A percentile compares a stretch with the other conserved stretches of the same genome.
Evolutionary conservation across 2,329 filamentous ascomycete genomes (phyloP).

Genomic region (Colletotrichum sp.): DNA sequence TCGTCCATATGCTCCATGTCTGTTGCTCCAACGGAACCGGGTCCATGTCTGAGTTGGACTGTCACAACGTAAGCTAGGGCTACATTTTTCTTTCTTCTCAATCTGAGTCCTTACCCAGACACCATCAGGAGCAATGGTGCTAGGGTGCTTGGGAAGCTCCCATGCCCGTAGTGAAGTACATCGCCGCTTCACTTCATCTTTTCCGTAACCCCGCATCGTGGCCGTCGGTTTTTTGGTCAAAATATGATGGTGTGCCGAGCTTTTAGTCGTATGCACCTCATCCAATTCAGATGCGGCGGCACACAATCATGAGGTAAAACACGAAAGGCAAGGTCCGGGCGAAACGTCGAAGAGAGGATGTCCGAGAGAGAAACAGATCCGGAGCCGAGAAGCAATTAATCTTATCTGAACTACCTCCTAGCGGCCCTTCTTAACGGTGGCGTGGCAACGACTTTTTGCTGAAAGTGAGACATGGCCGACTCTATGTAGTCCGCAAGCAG

Average conservation of each 20-base stretch:
- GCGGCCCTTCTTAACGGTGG: not conserved
- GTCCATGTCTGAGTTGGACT: slow-evolving; percentile 20
- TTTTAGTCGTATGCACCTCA: not conserved
- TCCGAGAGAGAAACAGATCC: not conserved
- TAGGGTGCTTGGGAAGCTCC: slow-evolving; percentile 53
- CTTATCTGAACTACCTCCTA: not conserved
- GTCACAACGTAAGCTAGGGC: not conserved
- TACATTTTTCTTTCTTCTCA: not conserved
- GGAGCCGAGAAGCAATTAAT: not conserved
- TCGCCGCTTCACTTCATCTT: slow-evolving; percentile 36
- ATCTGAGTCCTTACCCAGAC: slow-evolving; percentile 36
- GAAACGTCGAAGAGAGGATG: not conserved
- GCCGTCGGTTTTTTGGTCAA: not conserved
- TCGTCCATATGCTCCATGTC: slow-evolving; percentile 41
- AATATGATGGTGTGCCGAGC: not conserved
- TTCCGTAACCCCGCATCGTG: slow-evolving; percentile 26
- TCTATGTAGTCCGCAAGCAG: slow-evolving; percentile 14
- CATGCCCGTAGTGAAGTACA: slow-evolving; percentile 46
- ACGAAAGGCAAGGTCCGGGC: not conserved
- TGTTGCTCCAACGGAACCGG: slow-evolving; percentile 9
- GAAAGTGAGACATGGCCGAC: not conserved
- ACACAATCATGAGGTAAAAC: not conserved
- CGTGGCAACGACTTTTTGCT: not conserved
- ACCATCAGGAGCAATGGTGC: slow-evolving; percentile 48
- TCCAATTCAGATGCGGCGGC: not conserved